These are phyloP conservation scores for Fomitopsis betulina DNA, from an alignment of 1,284 basidiomycete genomes.

Conservation along the genomic window DNA sequence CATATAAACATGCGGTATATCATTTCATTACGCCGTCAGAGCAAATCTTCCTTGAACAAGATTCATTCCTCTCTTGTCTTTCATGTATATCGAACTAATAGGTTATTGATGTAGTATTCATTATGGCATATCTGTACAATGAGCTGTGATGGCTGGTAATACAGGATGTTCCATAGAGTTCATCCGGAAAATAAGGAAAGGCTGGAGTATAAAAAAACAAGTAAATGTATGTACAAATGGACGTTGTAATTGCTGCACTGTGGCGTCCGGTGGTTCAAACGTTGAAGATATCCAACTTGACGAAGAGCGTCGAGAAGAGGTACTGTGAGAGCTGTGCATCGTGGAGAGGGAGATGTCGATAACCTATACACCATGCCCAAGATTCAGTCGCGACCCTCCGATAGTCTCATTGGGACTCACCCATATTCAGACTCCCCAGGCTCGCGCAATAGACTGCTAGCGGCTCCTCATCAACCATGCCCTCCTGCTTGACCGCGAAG, in stretches of 20 bases:
- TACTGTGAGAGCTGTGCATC: constrained; percentile 80
- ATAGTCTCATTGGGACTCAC: constrained; percentile 30
- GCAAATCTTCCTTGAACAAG: not conserved
- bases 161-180: too few relatives aligned
- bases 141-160: not conserved
- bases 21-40: not conserved
- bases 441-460: constrained; percentile 70
- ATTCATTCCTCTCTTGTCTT: not conserved
- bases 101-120: not conserved
- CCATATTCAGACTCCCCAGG: constrained; percentile 63
- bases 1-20: not conserved
- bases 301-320: constrained; percentile 87
- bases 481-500: constrained; percentile 70
- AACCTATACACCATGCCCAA: constrained; percentile 47
- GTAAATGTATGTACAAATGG: not conserved
- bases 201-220: not conserved
- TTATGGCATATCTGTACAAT: not conserved
- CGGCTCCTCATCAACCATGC: constrained; percentile 57
- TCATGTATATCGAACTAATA: not conserved
- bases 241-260: not conserved
- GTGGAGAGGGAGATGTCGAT: constrained; percentile 82
- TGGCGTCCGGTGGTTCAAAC: constrained; percentile 10
- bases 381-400: too few relatives aligned
- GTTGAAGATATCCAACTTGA: constrained; percentile 50
- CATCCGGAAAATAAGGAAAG: not conserved